Conservation (phyloP, 148 eudicot species). For the Fagopyrum homotropicum region DNA sequence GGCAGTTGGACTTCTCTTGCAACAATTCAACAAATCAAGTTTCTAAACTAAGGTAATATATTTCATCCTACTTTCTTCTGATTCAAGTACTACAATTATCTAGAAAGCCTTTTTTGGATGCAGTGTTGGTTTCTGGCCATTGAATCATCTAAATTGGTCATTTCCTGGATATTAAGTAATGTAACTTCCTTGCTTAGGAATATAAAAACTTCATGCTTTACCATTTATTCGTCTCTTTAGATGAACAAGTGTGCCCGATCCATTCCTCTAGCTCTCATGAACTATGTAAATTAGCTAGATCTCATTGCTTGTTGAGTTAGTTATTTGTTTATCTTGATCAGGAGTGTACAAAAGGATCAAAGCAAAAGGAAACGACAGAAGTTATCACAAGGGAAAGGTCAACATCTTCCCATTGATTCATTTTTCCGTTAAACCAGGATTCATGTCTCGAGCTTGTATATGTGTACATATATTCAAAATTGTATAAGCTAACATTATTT, state of each 20-base stretch:
- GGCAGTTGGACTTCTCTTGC: slow-evolving; percentile 49
- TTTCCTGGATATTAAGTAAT: not conserved
- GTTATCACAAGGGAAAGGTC: slow-evolving; percentile 38
- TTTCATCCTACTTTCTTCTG: not conserved
- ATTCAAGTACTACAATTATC: not conserved
- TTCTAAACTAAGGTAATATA: slow-evolving; percentile 45
- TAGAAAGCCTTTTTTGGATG: not conserved
- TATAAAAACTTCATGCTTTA: not conserved
- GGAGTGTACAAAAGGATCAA: slow-evolving; percentile 43
- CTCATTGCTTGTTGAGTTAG: not conserved
- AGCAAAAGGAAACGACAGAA: slow-evolving; percentile 60
- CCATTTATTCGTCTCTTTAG: not conserved
- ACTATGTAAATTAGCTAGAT: not conserved
- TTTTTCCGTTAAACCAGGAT: slow-evolving; percentile 33
- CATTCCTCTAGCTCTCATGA: too few species aligned
- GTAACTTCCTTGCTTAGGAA: not conserved
- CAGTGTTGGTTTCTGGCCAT: not conserved
- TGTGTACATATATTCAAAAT: not conserved
- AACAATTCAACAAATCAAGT: slow-evolving; percentile 22
- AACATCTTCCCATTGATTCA: slow-evolving; percentile 58
- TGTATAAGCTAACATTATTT: not conserved
- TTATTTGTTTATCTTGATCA: slow-evolving; percentile 18
- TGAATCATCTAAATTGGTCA: not conserved
- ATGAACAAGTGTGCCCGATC: too few species aligned
- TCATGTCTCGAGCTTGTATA: not conserved